A percentile compares a stretch with the other conserved stretches of the same genome.
Evolutionary conservation across 2,329 filamentous ascomycete genomes (phyloP).

Genomic region (Nannizzia gypsea): DNA sequence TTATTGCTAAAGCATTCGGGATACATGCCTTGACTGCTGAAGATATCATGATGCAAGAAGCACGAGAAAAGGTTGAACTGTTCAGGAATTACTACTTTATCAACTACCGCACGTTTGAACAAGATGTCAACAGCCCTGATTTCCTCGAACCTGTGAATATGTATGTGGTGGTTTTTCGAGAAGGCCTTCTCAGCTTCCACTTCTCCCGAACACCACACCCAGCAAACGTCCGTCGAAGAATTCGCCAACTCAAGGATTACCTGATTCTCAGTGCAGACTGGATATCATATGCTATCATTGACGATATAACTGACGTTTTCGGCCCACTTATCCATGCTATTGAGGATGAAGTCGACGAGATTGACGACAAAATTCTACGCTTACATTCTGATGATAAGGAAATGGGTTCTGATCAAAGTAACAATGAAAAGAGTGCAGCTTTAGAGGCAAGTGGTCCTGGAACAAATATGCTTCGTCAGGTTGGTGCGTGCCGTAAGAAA

Average conservation of each 20-base stretch:
- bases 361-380: conserved; percentile 79
- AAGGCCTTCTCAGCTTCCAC: conserved; percentile 92
- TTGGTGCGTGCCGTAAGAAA: conserved; percentile 90
- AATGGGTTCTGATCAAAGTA: not conserved
- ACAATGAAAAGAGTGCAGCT: conserved; percentile 22
- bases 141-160: conserved; percentile 94
- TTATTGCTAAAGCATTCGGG: conserved; percentile 80
- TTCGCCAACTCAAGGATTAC: conserved; percentile 88
- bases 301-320: conserved; percentile 96
- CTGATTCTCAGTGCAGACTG: conserved; percentile 87
- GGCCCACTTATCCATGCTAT: conserved; percentile 84
- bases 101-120: conserved; percentile 95
- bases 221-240: conserved; percentile 85
- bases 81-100: conserved; percentile 98
- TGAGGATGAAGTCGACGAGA: conserved; percentile 92
- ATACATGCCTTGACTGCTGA: conserved; percentile 93
- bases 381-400: conserved; percentile 53
- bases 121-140: conserved; percentile 77
- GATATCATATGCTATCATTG: conserved; percentile 96
- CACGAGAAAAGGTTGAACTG: conserved; percentile 92
- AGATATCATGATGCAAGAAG: conserved; percentile 95
- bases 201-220: conserved; percentile 94
- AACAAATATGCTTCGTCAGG: conserved; percentile 77
- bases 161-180: conserved; percentile 92
- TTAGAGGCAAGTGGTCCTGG: conserved; percentile 40